Percentiles rank a stretch among this genome's conserved stretches.
phyloP scores from a whole-genome alignment of 805 yeast genomes.

The Isabelozyma rhagii region DNA sequence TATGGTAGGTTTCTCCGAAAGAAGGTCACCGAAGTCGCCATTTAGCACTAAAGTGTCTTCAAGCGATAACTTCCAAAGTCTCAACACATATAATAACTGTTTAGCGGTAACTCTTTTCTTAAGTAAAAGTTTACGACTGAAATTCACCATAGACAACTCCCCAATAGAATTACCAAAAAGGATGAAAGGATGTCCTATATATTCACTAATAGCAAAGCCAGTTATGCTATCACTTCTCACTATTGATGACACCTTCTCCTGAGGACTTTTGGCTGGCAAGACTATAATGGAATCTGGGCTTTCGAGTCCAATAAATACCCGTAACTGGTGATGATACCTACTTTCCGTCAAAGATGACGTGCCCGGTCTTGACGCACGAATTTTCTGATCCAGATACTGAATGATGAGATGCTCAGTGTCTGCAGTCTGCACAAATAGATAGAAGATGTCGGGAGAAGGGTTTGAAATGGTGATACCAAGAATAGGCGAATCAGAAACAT shows the following conservation, averaged over 20 bases:
- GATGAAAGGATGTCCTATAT: conserved; percentile 36
- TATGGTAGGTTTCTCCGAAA: conserved; percentile 24
- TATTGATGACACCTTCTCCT: conserved; percentile 28
- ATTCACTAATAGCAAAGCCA: conserved; percentile 23
- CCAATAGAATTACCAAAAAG: conserved; percentile 34
- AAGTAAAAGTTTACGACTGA: conserved; percentile 34
- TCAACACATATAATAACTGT: conserved; percentile 9
- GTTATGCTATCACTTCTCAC: conserved; percentile 32
- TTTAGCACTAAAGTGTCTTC: conserved; percentile 1
- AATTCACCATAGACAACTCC: conserved; percentile 32
- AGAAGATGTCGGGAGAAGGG: conserved; percentile 13
- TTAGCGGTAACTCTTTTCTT: conserved; percentile 28
- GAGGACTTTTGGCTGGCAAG: conserved; percentile 25
- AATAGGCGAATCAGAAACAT: conserved; percentile 30
- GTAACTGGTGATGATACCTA: neutral
- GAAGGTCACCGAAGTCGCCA: conserved; percentile 26
- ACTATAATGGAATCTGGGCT: neutral
- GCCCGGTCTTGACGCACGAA: neutral
- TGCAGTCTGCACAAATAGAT: conserved; percentile 27
- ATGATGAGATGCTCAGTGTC: conserved; percentile 22
- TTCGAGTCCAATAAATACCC: neutral
- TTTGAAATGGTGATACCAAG: conserved; percentile 23
- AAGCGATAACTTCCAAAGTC: neutral
- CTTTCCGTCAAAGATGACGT: neutral
- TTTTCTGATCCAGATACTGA: conserved; percentile 19